Evolutionary conservation across 371 early-diverging fungal genomes (phyloP).

Genomic region (Neoconidiobolus thromboides): DNA sequence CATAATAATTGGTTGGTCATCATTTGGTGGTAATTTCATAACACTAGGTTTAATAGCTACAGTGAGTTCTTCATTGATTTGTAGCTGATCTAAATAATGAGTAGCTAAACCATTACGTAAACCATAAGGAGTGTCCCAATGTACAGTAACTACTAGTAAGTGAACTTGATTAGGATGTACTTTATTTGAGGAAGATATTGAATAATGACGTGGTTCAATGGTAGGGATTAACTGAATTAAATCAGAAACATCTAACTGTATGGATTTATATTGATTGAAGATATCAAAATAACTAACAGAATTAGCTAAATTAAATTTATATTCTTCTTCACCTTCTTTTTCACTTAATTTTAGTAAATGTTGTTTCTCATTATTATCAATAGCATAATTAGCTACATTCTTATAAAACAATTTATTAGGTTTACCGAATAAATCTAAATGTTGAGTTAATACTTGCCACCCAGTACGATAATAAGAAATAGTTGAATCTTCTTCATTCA

Average conservation of each 20-base stretch:
- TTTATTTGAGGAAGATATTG: slow-evolving; percentile 74
- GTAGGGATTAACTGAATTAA: slow-evolving; percentile 49
- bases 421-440: slow-evolving; percentile 79
- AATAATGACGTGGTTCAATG: slow-evolving; percentile 90
- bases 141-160: slow-evolving; percentile 73
- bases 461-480: slow-evolving; percentile 25
- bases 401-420: slow-evolving; percentile 86
- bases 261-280: slow-evolving; percentile 66
- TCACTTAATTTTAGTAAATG: slow-evolving; percentile 46
- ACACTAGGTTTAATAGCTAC: slow-evolving; percentile 88
- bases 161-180: slow-evolving; percentile 76
- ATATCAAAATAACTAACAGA: slow-evolving; percentile 73
- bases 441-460: slow-evolving; percentile 59
- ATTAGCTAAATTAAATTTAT: slow-evolving; percentile 62
- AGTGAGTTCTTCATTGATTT: slow-evolving; percentile 45
- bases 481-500: too few species aligned
- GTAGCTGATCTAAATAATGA: slow-evolving; percentile 51
- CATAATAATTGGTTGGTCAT: slow-evolving; percentile 78
- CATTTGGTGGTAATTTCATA: slow-evolving; percentile 75
- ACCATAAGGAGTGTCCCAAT: slow-evolving; percentile 56
- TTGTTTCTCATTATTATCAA: slow-evolving; percentile 47
- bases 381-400: slow-evolving; percentile 45
- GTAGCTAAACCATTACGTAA: slow-evolving; percentile 75
- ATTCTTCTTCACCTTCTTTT: slow-evolving; percentile 54
- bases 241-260: slow-evolving; percentile 46